Base-by-base conservation (phyloP, 2,329 filamentous ascomycete genomes). In the Sclerotinia glacialis region DNA sequence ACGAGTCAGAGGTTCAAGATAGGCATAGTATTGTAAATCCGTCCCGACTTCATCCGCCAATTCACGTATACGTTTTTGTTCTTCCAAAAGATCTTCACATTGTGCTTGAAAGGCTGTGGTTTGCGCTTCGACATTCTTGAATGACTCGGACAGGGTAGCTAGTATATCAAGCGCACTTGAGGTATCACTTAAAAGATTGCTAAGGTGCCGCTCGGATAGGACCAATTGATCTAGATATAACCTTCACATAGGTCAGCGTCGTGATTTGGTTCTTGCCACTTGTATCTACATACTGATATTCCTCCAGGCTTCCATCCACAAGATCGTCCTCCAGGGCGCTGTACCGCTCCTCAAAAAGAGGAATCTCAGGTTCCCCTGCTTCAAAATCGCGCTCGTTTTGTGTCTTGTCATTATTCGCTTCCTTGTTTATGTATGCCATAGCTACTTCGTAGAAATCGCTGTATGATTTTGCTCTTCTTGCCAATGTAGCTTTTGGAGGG, bases 21-120 rank as follows among this genome's bases (percentile, higher is more conserved):
- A 97, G 26, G 90, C 87, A 77, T 99, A 99, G 78, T 96, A 97
- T 75, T 93, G 89, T n/a, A 97, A 81, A 72, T 97, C 96, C 31
- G 91, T 90, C 34, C 91, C 89, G 66, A 99, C 89, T 67, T 93
- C 89, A 71, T 96, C 87, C 3, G 93, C 92, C 52, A 99, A 83
- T 71, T 84, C 85, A 69, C 91, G 88, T 50, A 97, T 83, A 31
- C 91, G 87, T 72, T 85, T 86, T 79, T 98, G 93, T 73, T 97
- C 93, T 1, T 85, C 82, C 40, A 98, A 80, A 2, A 99, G 83
- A 66, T 92, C 90, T 76, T 97, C 92, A 78, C 95, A 99, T 78
- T 96, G 93, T 56, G 89, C 87, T 76, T 93, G 91, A 80, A 99
- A 98, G 18, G 90, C 89, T n/a, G 90, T 91, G 0, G 95, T 99